A percentile compares a stretch with the other conserved stretches of the same genome.
These are phyloP conservation scores for Lentinula raphanica DNA, from an alignment of 768 basidiomycete species.

Conservation along the genomic window DNA sequence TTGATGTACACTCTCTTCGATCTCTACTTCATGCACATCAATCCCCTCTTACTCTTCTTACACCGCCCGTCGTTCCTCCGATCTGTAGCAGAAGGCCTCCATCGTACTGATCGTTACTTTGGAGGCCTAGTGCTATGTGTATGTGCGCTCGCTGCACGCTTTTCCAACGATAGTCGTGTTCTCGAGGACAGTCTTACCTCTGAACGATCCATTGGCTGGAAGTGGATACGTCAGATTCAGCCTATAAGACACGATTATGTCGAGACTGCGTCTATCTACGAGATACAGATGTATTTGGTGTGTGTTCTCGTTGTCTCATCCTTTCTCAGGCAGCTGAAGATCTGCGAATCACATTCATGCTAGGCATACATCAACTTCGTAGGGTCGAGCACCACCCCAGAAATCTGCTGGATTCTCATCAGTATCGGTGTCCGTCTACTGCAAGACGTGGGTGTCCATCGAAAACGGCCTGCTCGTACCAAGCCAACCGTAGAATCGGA, in stretches of 20 bases:
- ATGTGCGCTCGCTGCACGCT: constrained; percentile 44
- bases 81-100: constrained; percentile 28
- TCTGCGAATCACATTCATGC: background rate
- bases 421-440: constrained; percentile 44
- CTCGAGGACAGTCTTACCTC: background rate
- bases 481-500: constrained; percentile 45
- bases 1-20: constrained; percentile 30
- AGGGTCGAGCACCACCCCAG: constrained; percentile 29
- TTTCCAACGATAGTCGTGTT: constrained; percentile 39
- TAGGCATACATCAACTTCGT: constrained; percentile 29
- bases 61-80: constrained; percentile 45
- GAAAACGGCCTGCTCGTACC: background rate
- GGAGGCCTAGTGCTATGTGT: constrained; percentile 41
- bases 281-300: constrained; percentile 48
- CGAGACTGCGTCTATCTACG: constrained; percentile 45
- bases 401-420: constrained; percentile 38
- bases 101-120: constrained; percentile 34
- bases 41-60: constrained; percentile 39
- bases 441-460: constrained; percentile 38
- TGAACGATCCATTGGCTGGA: constrained; percentile 10
- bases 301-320: constrained; percentile 10
- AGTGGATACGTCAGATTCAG: constrained; percentile 42
- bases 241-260: constrained; percentile 44
- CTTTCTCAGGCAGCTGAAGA: background rate
- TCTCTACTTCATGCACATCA: constrained; percentile 39